A percentile compares a stretch with the other conserved stretches of the same genome.
Conservation (phyloP, 768 basidiomycete species). For the Trametes punicea region DNA sequence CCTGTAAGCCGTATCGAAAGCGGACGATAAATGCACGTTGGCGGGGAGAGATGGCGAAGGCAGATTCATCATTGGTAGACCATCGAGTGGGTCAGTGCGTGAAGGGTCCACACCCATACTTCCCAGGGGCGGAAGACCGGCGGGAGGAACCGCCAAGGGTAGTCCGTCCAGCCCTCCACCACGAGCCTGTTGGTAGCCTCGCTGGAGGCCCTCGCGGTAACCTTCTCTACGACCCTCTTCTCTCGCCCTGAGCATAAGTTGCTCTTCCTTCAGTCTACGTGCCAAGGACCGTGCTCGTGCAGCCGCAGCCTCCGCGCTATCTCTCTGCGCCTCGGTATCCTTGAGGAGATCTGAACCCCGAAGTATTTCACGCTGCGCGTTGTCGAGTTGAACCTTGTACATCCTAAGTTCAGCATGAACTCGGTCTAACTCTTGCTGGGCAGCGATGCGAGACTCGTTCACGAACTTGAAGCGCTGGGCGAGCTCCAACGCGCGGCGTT, state of each 20-base stretch:
- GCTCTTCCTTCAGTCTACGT: conserved; percentile 41
- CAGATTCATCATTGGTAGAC: conserved; percentile 13
- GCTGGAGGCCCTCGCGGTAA: conserved; percentile 38
- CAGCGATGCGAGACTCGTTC: conserved; percentile 36
- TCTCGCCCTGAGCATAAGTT: conserved; percentile 37
- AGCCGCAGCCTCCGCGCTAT: conserved; percentile 45
- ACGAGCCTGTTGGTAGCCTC: conserved; percentile 25
- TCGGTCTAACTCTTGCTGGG: conserved; percentile 38
- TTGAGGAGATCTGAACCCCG: conserved; percentile 42
- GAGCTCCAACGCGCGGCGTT: conserved; percentile 45
- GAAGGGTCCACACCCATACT: not conserved
- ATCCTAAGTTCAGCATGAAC: conserved; percentile 41
- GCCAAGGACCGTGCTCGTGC: conserved; percentile 44
- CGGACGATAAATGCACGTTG: not conserved
- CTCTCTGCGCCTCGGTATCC: conserved; percentile 39
- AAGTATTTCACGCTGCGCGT: conserved; percentile 42
- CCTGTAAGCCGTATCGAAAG: not conserved
- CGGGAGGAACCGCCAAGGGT: conserved; percentile 10
- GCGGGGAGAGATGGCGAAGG: conserved; percentile 8
- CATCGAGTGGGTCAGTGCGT: conserved; percentile 15
- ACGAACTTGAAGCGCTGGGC: conserved; percentile 39
- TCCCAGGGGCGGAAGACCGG: not conserved
- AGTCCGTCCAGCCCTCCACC: not conserved
- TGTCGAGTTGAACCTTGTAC: conserved; percentile 45
- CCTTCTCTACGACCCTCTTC: conserved; percentile 43